A percentile compares a stretch with the other conserved stretches of the same genome.
Evolutionary conservation across 805 yeast genomes (phyloP).

Genomic region (Pichia thaimueangensis): DNA sequence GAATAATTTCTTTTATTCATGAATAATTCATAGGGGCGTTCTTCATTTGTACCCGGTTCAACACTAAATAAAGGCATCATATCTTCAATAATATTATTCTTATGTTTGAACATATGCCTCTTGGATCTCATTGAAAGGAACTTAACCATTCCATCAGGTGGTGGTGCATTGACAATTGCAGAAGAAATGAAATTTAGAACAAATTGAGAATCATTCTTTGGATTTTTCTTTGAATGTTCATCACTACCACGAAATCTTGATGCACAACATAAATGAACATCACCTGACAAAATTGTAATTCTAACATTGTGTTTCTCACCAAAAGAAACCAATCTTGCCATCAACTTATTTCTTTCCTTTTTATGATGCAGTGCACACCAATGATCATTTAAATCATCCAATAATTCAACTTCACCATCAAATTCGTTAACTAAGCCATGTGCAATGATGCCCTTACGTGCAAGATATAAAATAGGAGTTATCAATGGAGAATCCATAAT

Average conservation of each 20-base stretch:
- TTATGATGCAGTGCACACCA: constrained; percentile 93
- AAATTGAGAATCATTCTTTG: constrained; percentile 66
- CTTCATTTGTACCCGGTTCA: constrained; percentile 47
- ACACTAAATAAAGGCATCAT: constrained; percentile 62
- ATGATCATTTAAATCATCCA: constrained; percentile 93
- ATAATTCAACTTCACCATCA: constrained; percentile 84
- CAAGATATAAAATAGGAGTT: constrained; percentile 55
- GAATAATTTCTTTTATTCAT: constrained; percentile 68
- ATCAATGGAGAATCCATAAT: constrained; percentile 57
- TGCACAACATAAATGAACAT: constrained; percentile 83
- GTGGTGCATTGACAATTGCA: constrained; percentile 90
- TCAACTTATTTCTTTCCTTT: constrained; percentile 67
- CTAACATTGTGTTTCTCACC: constrained; percentile 62
- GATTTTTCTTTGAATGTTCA: constrained; percentile 38
- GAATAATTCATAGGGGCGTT: constrained; percentile 40
- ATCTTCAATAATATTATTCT: constrained; percentile 56
- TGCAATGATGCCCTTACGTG: constrained; percentile 56
- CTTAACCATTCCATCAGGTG: constrained; percentile 79
- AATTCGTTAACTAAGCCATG: constrained; percentile 82
- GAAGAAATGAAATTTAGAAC: constrained; percentile 82
- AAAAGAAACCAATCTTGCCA: constrained; percentile 56
- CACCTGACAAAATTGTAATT: constrained; percentile 84
- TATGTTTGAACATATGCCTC: constrained; percentile 66
- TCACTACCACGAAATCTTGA: constrained; percentile 64
- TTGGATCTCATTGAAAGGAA: constrained; percentile 62